Conservation (phyloP, 2,329 filamentous ascomycete genomes). For the Polytolypa hystricis region DNA sequence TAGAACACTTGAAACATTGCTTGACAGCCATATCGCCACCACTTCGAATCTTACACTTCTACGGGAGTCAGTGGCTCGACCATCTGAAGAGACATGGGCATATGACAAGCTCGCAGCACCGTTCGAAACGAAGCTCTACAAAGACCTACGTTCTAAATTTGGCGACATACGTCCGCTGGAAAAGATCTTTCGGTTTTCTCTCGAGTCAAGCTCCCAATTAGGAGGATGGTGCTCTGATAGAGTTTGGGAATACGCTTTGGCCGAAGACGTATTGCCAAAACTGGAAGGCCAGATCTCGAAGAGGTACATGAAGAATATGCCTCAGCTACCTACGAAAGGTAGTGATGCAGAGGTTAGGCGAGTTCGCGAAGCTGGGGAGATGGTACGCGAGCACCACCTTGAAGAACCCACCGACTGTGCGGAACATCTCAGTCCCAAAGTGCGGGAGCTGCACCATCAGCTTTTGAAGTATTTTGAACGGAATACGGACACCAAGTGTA, state of each 20-base stretch:
- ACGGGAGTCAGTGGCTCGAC: constrained; percentile 47
- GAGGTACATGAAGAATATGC: constrained; percentile 7
- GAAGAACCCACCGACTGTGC: constrained; percentile 21
- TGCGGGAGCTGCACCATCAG: constrained; percentile 49
- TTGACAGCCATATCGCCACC: constrained; percentile 78
- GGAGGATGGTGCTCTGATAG: constrained; percentile 78
- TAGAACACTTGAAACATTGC: constrained; percentile 59
- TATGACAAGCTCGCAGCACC: constrained; percentile 44
- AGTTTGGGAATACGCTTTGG: constrained; percentile 63
- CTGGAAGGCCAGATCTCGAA: constrained; percentile 41
- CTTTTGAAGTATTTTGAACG: constrained; percentile 53
- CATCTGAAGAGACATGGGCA: constrained; percentile 46
- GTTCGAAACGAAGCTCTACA: constrained; percentile 55
- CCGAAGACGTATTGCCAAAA: constrained; percentile 50
- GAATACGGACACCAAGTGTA: constrained; percentile 54
- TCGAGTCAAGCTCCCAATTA: constrained; percentile 51
- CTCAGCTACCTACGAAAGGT: constrained; percentile 18
- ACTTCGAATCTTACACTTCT: constrained; percentile 50
- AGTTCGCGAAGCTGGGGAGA: constrained; percentile 47
- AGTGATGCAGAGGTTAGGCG: constrained; percentile 44
- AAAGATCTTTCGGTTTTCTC: constrained; percentile 49
- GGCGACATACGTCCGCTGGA: constrained; percentile 43
- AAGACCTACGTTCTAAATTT: constrained; percentile 43
- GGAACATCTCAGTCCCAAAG: constrained; percentile 59
- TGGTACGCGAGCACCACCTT: constrained; percentile 46